Evolutionary conservation across 352 stramenopile genomes (phyloP), one percentile per base, ranked within the genome.

Genomic region (Phytophthora foliorum): DNA sequence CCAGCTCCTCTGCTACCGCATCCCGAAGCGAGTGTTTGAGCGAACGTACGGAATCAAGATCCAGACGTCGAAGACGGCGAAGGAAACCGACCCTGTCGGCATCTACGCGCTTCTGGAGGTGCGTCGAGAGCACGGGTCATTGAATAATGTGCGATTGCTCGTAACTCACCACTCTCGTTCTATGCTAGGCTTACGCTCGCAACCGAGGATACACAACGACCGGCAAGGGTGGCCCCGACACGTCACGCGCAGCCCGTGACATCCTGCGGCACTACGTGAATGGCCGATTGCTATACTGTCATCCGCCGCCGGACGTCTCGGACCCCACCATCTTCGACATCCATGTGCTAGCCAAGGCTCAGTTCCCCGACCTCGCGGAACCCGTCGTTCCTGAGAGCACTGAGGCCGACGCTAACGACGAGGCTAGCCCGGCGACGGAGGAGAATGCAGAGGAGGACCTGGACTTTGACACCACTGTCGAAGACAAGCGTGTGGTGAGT

Each of bases 211-310:
- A 98, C 77, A 91, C 98, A 54, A 97, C 97, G 25, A 91, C 95
- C 6, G 92, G 94, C 38, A 98, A 98, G 80, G 96, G 95, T 63
- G 95, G 97, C 9, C 90, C 91, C 14, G 98, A 99, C 69, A 98
- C 98, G 46, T 97, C 97, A 17, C 87, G 97, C 31, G 98, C 92
- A 19, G 96, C 97, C 21, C 90, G 97, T 21, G 90, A 99, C 49
- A 88, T 99, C 24, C 86, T 99, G 51, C 98, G 98, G 61, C 97
- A 99, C 75, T 99, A 99, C 77, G 97, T 98, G 31, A 96, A 96
- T 65, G 98, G 98, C 68, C 98, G 96, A 71, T 78, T 99, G 46
- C 77, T 99, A 46, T 99, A 98, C 79, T 99, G 96, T 69, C 97
- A 99, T 74, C 74, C 97, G 41, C 97, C 98, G 21, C 95, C 97